These are phyloP conservation scores for Wickerhamomyces chaumierensis DNA, from an alignment of 805 yeast species.

Conservation along the genomic window DNA sequence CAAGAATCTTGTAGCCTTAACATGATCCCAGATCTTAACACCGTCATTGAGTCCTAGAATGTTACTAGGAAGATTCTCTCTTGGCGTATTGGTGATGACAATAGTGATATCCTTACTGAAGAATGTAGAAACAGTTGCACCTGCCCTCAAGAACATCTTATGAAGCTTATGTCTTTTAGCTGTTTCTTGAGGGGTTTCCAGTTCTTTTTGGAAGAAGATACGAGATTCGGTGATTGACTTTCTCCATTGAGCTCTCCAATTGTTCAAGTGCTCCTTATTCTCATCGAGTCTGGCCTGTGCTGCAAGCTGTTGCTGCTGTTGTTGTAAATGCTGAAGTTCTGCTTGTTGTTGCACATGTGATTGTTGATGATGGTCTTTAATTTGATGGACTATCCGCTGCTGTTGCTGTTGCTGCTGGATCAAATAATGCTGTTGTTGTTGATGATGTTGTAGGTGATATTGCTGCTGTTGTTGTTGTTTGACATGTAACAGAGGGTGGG, in stretches of 20 bases:
- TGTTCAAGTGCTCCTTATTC: slow-evolving; percentile 21
- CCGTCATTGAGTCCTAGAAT: slow-evolving; percentile 27
- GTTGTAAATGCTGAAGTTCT: no score
- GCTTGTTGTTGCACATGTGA: no score
- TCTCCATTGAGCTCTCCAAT: slow-evolving; percentile 54
- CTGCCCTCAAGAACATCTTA: slow-evolving; percentile 23
- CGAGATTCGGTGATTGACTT: slow-evolving; percentile 43
- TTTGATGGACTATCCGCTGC: slow-evolving; percentile 2
- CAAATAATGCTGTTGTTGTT: slow-evolving; percentile 4
- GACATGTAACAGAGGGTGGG: no score
- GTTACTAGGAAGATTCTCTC: slow-evolving; percentile 36
- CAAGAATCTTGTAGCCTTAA: slow-evolving; percentile 73
- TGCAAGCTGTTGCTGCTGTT: no score
- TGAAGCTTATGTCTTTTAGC: slow-evolving; percentile 20
- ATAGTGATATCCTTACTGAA: slow-evolving; percentile 55
- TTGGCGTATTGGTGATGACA: slow-evolving; percentile 59
- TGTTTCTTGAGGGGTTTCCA: slow-evolving; percentile 18
- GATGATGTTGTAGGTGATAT: slow-evolving; percentile 4
- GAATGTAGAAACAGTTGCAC: slow-evolving; percentile 47
- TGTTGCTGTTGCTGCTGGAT: slow-evolving; percentile 3
- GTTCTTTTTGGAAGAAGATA: slow-evolving; percentile 33
- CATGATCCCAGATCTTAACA: slow-evolving; percentile 77
- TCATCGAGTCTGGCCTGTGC: slow-evolving; percentile 1
- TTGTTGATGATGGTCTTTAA: slow-evolving; percentile 4
- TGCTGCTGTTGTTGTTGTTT: slow-evolving; percentile 3